Evolutionary conservation across 352 stramenopile genomes (phyloP).

Genomic region (Pythium scleroteichum): DNA sequence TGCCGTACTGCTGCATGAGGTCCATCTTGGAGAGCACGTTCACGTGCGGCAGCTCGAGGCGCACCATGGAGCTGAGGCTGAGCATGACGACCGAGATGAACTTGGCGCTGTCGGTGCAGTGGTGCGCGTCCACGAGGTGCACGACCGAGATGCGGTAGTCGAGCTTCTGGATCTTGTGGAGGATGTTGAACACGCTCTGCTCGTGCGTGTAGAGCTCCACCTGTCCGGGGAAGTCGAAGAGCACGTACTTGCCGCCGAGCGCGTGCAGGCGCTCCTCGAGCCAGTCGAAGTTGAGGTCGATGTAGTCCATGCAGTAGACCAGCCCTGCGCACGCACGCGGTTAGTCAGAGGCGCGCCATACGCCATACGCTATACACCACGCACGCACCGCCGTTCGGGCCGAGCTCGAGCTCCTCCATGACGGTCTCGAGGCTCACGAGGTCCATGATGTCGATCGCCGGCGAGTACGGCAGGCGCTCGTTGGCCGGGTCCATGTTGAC

Average conservation of each 20-base stretch:
- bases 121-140: constrained; percentile 95
- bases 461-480: constrained; percentile 85
- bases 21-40: constrained; percentile 99
- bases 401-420: constrained; percentile 94
- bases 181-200: constrained; percentile 94
- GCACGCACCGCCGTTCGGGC: constrained; percentile 92
- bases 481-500: constrained; percentile 99
- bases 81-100: constrained; percentile 98
- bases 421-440: constrained; percentile 96
- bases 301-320: constrained; percentile 99
- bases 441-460: constrained; percentile 93
- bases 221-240: constrained; percentile 99
- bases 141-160: constrained; percentile 88
- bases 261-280: constrained; percentile 91
- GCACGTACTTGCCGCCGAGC: constrained; percentile 91
- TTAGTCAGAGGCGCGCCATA: neutral
- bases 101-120: constrained; percentile 95
- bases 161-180: constrained; percentile 93
- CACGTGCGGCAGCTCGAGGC: constrained; percentile 96
- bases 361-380: neutral
- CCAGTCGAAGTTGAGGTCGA: constrained; percentile 98
- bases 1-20: constrained; percentile 93
- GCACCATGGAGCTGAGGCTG: constrained; percentile 97
- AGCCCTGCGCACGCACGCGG: constrained; percentile 52
- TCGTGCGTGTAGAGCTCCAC: constrained; percentile 99